Evolutionary conservation across 805 yeast genomes (phyloP), one percentile per base, ranked within the genome.

Genomic region (Kuraishia molischiana): DNA sequence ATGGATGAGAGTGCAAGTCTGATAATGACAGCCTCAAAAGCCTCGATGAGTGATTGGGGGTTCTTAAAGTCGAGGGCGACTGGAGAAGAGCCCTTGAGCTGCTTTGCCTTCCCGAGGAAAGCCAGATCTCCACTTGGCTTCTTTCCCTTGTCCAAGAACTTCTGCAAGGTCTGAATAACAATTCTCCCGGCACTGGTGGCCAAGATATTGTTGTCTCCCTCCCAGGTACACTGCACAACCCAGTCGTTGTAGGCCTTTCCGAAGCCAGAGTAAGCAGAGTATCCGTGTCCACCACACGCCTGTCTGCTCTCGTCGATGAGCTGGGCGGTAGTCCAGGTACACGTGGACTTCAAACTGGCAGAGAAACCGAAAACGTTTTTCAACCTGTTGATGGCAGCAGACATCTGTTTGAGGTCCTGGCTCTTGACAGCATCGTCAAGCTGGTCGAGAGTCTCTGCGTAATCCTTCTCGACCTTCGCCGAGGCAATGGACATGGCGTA

Each of bases 141-240:
- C 50, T 67, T 64, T 40, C 72, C 73, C 38, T 62, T 56, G 37
- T 62, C 59, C 26, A 62, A 45, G 24, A 41, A 45, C 5, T 52
- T 49, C 36, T 62, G 53, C 19, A 68, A 67, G 41, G 64, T 60
- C 56, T 74, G 81, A 44, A 79, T 64, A 29, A 80, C 66, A 19
- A 92, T 76, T 57, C 90, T 79, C 41, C 95, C 97, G 41, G 86
- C 75, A 38, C 86, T 79, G 59, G 85, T 76, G 2, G 87, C 83
- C 45, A 89, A 68, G 32, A 89, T 81, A 52, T 79, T 87, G 66
- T 89, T 89, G 60, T 89, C 97, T 59, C 97, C 97, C 66, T 89
- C 97, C 97, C 97, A 89, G 15, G 97, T 89, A 61, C 95, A 87
- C 64, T 89, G 96, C 30, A 89, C 96, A n/a, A 84, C 95, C 85